phyloP scores from a whole-genome alignment of 148 eudicot genomes.

The Mesembryanthemum crystallinum region DNA sequence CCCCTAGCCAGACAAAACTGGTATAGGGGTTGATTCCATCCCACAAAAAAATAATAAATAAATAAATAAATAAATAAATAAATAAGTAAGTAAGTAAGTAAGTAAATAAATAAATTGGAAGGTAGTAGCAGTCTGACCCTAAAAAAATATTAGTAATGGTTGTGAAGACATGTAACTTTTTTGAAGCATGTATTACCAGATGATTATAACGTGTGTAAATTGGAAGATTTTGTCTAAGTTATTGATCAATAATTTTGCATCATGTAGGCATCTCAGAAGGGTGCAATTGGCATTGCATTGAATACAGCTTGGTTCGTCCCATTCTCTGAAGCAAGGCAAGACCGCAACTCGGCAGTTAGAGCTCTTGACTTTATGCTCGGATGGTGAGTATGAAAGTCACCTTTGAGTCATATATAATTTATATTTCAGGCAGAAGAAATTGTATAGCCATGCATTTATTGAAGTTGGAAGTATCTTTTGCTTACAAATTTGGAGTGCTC shows the following conservation, averaged over 20 bases:
- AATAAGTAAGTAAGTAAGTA: too few relatives aligned
- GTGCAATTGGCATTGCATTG: conserved; percentile 50
- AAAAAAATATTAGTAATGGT: too few relatives aligned
- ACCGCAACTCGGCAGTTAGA: conserved; percentile 35
- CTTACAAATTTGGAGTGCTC: too few relatives aligned
- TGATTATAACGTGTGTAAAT: neutral
- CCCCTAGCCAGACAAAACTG: too few relatives aligned
- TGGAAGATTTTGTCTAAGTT: conserved; percentile 9
- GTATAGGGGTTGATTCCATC: too few relatives aligned
- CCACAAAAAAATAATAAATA: too few relatives aligned
- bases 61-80: too few relatives aligned
- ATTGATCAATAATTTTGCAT: neutral
- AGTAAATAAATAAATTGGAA: too few relatives aligned
- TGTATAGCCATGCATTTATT: too few relatives aligned
- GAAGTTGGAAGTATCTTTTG: too few relatives aligned
- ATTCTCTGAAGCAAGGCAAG: conserved; percentile 23
- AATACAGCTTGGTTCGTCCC: conserved; percentile 47
- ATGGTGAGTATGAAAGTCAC: conserved; percentile 36
- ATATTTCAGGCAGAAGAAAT: too few relatives aligned
- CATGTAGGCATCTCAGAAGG: conserved; percentile 43
- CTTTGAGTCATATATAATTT: neutral
- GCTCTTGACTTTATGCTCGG: conserved; percentile 58
- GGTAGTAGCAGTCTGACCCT: too few relatives aligned
- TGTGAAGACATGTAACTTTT: neutral
- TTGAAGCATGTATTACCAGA: neutral